Percentiles rank a stretch among this genome's conserved stretches.
Evolutionary conservation across 352 stramenopile genomes (phyloP).

Genomic region (Peronospora farinosa): DNA sequence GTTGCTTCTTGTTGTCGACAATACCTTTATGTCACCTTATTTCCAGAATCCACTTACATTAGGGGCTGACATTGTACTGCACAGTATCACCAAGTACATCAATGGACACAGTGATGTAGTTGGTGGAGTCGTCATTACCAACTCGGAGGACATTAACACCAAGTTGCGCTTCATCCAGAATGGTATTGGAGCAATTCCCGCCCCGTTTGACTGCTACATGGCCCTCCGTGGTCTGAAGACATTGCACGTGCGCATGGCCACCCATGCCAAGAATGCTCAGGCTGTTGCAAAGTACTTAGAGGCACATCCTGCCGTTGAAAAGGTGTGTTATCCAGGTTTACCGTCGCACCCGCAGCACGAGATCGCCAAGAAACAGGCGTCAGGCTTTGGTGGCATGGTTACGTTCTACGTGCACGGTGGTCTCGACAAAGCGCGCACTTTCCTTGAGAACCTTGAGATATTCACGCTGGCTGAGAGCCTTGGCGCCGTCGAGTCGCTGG

Average conservation of each 20-base stretch:
- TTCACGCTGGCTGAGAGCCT: constrained; percentile 93
- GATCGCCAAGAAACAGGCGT: constrained; percentile 76
- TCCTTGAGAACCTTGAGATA: constrained; percentile 91
- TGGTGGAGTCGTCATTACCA: constrained; percentile 88
- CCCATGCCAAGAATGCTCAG: constrained; percentile 91
- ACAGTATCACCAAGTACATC: constrained; percentile 96
- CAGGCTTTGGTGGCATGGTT: constrained; percentile 79
- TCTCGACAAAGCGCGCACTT: constrained; percentile 72
- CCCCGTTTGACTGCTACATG: constrained; percentile 92
- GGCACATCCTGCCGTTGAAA: constrained; percentile 82
- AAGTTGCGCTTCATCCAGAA: constrained; percentile 92
- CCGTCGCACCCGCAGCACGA: constrained; percentile 85
- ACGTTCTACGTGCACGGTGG: constrained; percentile 92
- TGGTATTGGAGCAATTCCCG: constrained; percentile 89
- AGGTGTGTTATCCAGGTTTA: constrained; percentile 91
- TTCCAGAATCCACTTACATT: constrained; percentile 90
- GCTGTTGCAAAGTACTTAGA: constrained; percentile 89
- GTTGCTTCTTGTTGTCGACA: constrained; percentile 89
- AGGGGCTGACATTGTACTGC: constrained; percentile 89
- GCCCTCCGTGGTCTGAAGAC: constrained; percentile 94
- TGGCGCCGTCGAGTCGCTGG: constrained; percentile 89
- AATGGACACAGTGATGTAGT: constrained; percentile 93
- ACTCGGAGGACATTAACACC: constrained; percentile 89
- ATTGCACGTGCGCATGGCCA: constrained; percentile 89
- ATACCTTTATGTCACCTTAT: constrained; percentile 92